Evolutionary conservation across 352 stramenopile genomes (phyloP).

Genomic region (Plasmopara viticola): DNA sequence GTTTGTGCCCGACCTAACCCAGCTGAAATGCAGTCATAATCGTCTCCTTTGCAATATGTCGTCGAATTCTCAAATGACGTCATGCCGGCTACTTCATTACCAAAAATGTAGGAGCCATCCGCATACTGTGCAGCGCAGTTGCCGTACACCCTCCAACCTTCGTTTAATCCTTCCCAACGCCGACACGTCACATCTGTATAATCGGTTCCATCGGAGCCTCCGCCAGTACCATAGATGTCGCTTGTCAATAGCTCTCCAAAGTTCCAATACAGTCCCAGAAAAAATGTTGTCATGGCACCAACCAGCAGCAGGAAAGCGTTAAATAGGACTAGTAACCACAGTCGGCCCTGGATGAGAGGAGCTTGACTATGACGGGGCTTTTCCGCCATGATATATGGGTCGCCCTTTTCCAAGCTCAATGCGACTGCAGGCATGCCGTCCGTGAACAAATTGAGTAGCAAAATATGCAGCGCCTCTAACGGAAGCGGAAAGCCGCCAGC

Average conservation of each 20-base stretch:
- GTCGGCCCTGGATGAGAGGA: constrained; percentile 46
- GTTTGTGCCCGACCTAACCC: constrained; percentile 61
- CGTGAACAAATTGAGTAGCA: constrained; percentile 99
- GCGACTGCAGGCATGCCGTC: constrained; percentile 82
- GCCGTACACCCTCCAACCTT: constrained; percentile 46
- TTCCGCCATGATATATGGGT: constrained; percentile 60
- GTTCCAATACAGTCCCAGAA: constrained; percentile 70
- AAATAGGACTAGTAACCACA: constrained; percentile 55
- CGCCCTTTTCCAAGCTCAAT: constrained; percentile 65
- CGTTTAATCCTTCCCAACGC: constrained; percentile 42
- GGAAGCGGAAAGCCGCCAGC: constrained; percentile 65
- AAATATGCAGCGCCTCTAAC: constrained; percentile 95
- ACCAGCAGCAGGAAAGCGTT: constrained; percentile 51
- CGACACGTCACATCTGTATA: constrained; percentile 52
- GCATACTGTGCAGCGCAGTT: constrained; percentile 42
- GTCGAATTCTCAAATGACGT: constrained; percentile 31
- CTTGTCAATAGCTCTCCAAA: constrained; percentile 42
- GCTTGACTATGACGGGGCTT: constrained; percentile 49
- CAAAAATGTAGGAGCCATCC: constrained; percentile 52
- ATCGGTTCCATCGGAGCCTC: constrained; percentile 33
- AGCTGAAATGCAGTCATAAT: constrained; percentile 54
- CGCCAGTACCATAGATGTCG: constrained; percentile 48
- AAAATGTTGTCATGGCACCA: constrained; percentile 39
- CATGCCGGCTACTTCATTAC: constrained; percentile 24
- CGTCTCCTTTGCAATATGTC: constrained; percentile 45